Base-by-base conservation (phyloP, 345 rosid genomes). In the Raphanus raphanistrum region DNA sequence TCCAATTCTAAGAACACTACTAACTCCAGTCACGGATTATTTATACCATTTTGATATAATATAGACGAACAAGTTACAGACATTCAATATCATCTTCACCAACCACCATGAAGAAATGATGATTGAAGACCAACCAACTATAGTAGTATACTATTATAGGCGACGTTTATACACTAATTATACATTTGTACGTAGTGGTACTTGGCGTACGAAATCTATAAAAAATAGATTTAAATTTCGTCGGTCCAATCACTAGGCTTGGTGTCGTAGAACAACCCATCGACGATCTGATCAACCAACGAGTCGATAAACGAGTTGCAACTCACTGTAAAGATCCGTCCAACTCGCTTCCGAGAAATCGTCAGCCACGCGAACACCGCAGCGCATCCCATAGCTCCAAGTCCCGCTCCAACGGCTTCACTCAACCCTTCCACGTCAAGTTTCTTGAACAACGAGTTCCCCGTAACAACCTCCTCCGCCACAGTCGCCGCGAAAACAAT, bases 271-370 rank as follows among this genome's bases (percentile, higher is more conserved):
- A 94, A 94, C 81, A 94, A 83, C n/a, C 97, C 97, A 57, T 94
- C 97, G 0, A 94, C 84, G 73, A 94, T 86, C 76, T 89, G 97
- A 57, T 94, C 97, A 16, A 94, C 87, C 26, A 94, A 84, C 13
- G 97, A 86, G 80, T 94, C 98, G 13, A 94, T 89, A 9, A 94
- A 85, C 3, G 97, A 69, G 87, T 85, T 92, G 76, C 97, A 92
- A 6, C 93, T 82, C 26, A 85, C 45, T 10, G 90, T 77, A 77
- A 94, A 94, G 62, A 92, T 92, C 21, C 88, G 43, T 6, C 90
- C 95, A 0, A 94, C 97, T 62, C 89, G 75, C 85, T 63, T 86
- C 26, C 98, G 84, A 25, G 95, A 92, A 6, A 92, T 90, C 1
- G 95, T 87, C 77, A 94, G 79, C 91, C 88, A 90, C 0, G 98